Conservation (phyloP, 768 basidiomycete species). For the Suillus sp. region DNA sequence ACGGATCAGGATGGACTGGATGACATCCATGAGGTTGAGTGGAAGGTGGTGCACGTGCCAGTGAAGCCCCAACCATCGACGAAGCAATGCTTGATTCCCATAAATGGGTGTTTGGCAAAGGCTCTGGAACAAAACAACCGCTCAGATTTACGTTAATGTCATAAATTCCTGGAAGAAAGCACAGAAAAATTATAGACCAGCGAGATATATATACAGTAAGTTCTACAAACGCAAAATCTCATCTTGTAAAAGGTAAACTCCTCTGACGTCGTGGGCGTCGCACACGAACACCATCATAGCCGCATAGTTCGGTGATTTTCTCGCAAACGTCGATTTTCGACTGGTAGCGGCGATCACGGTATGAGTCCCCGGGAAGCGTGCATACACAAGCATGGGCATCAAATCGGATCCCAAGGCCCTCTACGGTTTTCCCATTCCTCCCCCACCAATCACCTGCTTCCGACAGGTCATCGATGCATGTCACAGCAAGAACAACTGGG, state of each 20-base stretch:
- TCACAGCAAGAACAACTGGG: slow-evolving; percentile 42
- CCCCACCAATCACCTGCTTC: slow-evolving; percentile 36
- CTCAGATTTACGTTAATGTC: background rate
- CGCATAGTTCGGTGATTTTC: background rate
- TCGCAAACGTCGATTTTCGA: slow-evolving; percentile 4
- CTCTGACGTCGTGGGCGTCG: slow-evolving; percentile 3
- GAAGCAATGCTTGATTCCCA: slow-evolving; percentile 18
- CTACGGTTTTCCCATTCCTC: slow-evolving; percentile 24
- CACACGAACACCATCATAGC: slow-evolving; percentile 1
- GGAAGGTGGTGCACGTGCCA: background rate
- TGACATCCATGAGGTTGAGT: slow-evolving; percentile 20
- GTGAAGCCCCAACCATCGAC: background rate
- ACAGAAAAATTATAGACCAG: background rate
- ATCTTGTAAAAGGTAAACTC: background rate
- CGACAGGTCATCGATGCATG: slow-evolving; percentile 37
- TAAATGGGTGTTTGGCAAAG: slow-evolving; percentile 26
- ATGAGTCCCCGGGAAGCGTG: slow-evolving; percentile 2
- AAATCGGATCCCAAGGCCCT: slow-evolving; percentile 24
- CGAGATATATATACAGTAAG: background rate
- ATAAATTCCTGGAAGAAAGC: background rate
- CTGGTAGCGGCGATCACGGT: slow-evolving; percentile 5
- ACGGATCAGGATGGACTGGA: slow-evolving; percentile 20
- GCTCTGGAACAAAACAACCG: slow-evolving; percentile 21
- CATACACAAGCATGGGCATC: slow-evolving; percentile 32
- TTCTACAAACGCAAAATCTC: background rate